phyloP scores from a whole-genome alignment of 2,329 filamentous ascomycete genomes.

The Emergomyces africanus region DNA sequence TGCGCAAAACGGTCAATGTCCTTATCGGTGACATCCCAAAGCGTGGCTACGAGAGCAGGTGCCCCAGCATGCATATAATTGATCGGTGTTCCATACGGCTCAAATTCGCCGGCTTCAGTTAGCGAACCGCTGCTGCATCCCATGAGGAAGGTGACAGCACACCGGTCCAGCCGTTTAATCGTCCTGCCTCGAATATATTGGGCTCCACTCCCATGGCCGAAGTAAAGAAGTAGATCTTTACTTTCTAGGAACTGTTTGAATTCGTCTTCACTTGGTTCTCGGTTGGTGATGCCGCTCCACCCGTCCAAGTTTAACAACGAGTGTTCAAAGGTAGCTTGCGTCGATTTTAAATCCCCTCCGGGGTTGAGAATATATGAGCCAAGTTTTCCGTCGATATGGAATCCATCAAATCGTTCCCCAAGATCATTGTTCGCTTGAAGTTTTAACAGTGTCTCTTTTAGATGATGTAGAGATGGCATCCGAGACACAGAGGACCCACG shows the following conservation, averaged over 20 bases:
- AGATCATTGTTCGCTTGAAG: constrained; percentile 26
- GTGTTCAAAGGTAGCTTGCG: constrained; percentile 60
- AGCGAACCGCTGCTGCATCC: constrained; percentile 82
- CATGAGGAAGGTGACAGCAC: constrained; percentile 79
- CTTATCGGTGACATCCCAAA: constrained; percentile 97
- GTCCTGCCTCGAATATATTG: constrained; percentile 85
- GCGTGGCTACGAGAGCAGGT: constrained; percentile 76
- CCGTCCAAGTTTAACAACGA: constrained; percentile 41
- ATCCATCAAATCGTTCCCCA: constrained; percentile 24
- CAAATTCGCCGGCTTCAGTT: constrained; percentile 70
- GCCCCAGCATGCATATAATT: constrained; percentile 83
- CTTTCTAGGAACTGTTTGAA: constrained; percentile 55
- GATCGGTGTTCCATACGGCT: constrained; percentile 79
- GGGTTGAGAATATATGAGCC: constrained; percentile 76
- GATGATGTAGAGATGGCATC: constrained; percentile 71
- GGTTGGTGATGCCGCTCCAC: constrained; percentile 59
- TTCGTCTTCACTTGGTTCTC: constrained; percentile 61
- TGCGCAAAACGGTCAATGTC: constrained; percentile 91
- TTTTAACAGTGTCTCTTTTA: constrained; percentile 57
- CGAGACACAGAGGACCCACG: constrained; percentile 67
- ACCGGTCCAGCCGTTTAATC: constrained; percentile 64
- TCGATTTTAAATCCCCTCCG: constrained; percentile 66
- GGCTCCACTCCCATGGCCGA: constrained; percentile 87
- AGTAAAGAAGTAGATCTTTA: constrained; percentile 73
- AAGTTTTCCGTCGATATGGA: constrained; percentile 37